These are phyloP conservation scores for Schizochytrium sp. DNA, from an alignment of 108 stramenopile species.

Conservation along the genomic window DNA sequence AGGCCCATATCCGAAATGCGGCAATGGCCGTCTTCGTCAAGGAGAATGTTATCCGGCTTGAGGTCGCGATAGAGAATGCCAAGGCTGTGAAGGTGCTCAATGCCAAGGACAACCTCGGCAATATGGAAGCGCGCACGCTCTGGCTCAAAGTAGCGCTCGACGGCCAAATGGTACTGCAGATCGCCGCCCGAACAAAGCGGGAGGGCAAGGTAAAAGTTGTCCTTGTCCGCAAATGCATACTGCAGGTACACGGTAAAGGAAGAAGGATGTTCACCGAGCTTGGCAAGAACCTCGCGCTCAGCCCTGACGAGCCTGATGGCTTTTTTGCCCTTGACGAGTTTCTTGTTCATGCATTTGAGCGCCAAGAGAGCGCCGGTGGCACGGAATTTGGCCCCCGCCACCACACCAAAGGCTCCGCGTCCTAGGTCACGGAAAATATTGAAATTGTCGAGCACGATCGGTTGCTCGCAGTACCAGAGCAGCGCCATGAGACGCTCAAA, in stretches of 20 bases:
- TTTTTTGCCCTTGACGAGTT: constrained; percentile 80
- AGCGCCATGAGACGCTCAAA: neutral
- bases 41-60: constrained; percentile 54
- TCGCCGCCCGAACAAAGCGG: constrained; percentile 95
- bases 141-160: constrained; percentile 1
- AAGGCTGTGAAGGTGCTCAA: constrained; percentile 32
- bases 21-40: constrained; percentile 41
- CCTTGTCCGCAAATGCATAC: constrained; percentile 80
- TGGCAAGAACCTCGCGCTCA: constrained; percentile 71
- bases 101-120: constrained; percentile 26
- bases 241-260: constrained; percentile 91
- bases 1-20: constrained; percentile 49
- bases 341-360: constrained; percentile 78
- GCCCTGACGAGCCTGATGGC: constrained; percentile 73
- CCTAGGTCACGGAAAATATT: constrained; percentile 51
- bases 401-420: constrained; percentile 51
- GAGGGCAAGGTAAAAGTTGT: constrained; percentile 79
- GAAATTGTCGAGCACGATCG: constrained; percentile 35
- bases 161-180: constrained; percentile 65
- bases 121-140: constrained; percentile 13
- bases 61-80: constrained; percentile 47
- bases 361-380: constrained; percentile 55
- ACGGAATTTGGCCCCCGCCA: constrained; percentile 46
- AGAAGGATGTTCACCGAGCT: constrained; percentile 51
- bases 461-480: neutral